Evolutionary conservation across 2,329 filamentous ascomycete genomes (phyloP), one percentile per base, ranked within the genome.

Genomic region (Aurifilum marmelostoma): DNA sequence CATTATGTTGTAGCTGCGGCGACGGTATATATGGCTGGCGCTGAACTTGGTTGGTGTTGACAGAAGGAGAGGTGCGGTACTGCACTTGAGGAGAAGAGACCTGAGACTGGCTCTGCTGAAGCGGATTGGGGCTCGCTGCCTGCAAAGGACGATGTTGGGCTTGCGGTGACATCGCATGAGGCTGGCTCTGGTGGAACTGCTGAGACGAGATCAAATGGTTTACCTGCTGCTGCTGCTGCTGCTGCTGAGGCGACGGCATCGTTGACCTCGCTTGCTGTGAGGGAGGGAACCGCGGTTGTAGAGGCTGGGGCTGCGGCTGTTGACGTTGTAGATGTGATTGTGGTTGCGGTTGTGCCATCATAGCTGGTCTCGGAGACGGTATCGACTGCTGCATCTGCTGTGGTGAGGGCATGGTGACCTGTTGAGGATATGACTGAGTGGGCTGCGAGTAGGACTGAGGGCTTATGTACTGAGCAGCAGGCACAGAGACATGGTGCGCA

Each of bases 371-470:
- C 47, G 69, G 43, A 67, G 68, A 37, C 67, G 69, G 58, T 52
- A 70, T 60, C 74, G 74, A 65, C 73, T 75, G 74, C 43, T 77
- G 75, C 54, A 64, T 39, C n/a, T 64, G 62, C n/a, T 32, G 52
- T 9, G 62, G 43, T 14, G 62, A 64, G 29, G 47, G 47, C 6
- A 64, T 52, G 8, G 63, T 24, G 6, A 58, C 24, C 16, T 58
- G 65, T 62, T 62, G 58, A 47, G 65, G 6, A 29, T 67, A 67
- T 29, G 27, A 16, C 21, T 60, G 65, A 21, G 39, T 43, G 14
- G 50, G 34, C 18, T 80, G 80, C 24, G 80, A 74, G 27, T 79
- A 79, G 52, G 78, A 77, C 27, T 80, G 76, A 65, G 80, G 67
- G 65, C 60, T 34, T 12, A 71, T 67, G 61, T 67, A 71, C 58